These are phyloP conservation scores for Emmonsiellopsis sp. DNA, from an alignment of 2,329 filamentous ascomycete species.

Conservation along the genomic window DNA sequence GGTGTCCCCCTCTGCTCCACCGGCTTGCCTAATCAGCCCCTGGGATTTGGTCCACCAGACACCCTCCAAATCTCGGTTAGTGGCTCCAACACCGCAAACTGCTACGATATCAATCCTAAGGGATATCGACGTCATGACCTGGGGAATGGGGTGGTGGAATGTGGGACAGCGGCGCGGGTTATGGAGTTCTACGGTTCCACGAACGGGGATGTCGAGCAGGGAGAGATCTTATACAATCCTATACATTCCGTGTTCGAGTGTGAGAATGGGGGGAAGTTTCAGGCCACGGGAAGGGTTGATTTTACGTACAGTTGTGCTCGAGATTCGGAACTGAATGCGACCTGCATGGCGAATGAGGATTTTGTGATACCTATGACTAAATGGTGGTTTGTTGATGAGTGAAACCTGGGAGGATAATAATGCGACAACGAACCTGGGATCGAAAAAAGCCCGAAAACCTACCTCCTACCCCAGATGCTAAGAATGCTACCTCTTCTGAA, in stretches of 20 bases:
- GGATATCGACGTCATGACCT: background rate
- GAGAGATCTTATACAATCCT: background rate
- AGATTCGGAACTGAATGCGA: too few species aligned
- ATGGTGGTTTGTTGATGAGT: too few species aligned
- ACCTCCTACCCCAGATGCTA: fast-evolving
- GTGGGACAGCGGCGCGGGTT: background rate
- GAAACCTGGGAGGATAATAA: too few species aligned
- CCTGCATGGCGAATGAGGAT: too few species aligned
- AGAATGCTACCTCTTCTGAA: too few species aligned
- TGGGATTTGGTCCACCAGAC: background rate
- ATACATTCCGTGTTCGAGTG: background rate
- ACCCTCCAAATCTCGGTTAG: background rate
- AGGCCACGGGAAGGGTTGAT: too few species aligned
- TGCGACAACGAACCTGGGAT: too few species aligned
- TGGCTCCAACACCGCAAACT: background rate
- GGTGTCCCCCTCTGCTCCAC: background rate
- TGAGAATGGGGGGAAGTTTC: background rate
- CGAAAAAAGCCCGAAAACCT: too few species aligned
- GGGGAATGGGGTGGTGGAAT: background rate
- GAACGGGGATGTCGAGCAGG: background rate
- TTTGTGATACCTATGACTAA: too few species aligned
- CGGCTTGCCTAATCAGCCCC: background rate
- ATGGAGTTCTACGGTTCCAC: background rate
- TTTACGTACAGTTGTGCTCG: too few species aligned
- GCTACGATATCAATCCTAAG: background rate